Conservation (phyloP, 371 early-diverging fungal species). For the Lichtheimia ramosa region DNA sequence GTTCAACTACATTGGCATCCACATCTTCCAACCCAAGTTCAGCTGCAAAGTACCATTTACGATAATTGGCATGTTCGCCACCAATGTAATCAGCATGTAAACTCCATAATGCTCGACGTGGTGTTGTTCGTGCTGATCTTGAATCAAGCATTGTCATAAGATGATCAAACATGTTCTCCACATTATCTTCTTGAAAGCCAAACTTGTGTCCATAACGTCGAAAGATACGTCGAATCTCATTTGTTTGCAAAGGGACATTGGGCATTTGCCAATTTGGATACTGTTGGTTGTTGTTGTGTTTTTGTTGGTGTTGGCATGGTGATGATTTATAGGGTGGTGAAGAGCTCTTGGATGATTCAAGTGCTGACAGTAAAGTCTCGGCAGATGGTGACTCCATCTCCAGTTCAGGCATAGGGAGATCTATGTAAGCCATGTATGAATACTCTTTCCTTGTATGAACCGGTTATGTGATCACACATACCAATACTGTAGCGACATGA, state of each 20-base stretch:
- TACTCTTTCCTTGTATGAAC: background rate
- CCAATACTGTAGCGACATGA: background rate
- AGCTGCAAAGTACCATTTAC: conserved; percentile 86
- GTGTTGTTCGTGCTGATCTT: conserved; percentile 78
- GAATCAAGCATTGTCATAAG: conserved; percentile 85
- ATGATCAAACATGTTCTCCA: conserved; percentile 76
- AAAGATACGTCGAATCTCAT: conserved; percentile 27
- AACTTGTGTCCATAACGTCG: conserved; percentile 40
- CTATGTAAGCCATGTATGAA: background rate
- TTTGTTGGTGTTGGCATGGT: background rate
- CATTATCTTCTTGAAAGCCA: conserved; percentile 84
- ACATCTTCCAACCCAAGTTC: conserved; percentile 67
- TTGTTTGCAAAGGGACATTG: conserved; percentile 9
- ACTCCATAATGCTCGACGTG: conserved; percentile 70
- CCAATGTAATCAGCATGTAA: conserved; percentile 87
- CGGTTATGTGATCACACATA: background rate
- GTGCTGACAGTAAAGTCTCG: background rate
- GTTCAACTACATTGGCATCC: conserved; percentile 11
- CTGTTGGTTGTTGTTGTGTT: background rate
- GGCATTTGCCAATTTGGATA: conserved; percentile 31
- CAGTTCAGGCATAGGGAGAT: conserved; percentile 1
- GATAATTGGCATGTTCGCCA: conserved; percentile 85
- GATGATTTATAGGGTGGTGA: background rate
- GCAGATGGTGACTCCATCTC: background rate
- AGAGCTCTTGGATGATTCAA: background rate